These are phyloP conservation scores for Mucor racemosus DNA, from an alignment of 371 early-diverging fungal species.

Conservation along the genomic window DNA sequence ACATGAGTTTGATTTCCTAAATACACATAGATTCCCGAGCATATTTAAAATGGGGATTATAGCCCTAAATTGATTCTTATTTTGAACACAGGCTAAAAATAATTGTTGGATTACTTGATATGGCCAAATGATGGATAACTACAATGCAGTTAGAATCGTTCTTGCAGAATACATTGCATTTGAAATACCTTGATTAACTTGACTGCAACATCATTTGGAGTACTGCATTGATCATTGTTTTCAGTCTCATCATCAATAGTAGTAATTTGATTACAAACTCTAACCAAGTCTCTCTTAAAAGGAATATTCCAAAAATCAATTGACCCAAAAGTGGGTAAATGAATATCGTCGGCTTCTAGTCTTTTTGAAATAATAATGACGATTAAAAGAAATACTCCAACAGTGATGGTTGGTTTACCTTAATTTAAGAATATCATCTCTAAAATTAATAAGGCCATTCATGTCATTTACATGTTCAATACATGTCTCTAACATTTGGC, in stretches of 20 bases:
- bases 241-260: slow-evolving; percentile 13
- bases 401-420: not conserved
- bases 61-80: slow-evolving; percentile 27
- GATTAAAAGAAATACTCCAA: not conserved
- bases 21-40: slow-evolving; percentile 16
- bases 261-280: slow-evolving; percentile 26
- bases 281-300: slow-evolving; percentile 13
- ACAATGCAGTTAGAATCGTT: not conserved
- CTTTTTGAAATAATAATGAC: slow-evolving; percentile 4
- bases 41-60: slow-evolving; percentile 28
- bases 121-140: slow-evolving; percentile 38
- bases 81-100: slow-evolving; percentile 17
- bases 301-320: slow-evolving; percentile 19
- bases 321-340: slow-evolving; percentile 8
- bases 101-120: slow-evolving; percentile 23
- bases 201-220: slow-evolving; percentile 4
- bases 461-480: not conserved
- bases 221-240: not conserved
- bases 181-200: slow-evolving; percentile 3
- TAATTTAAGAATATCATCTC: not conserved
- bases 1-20: not conserved
- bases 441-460: not conserved
- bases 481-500: not conserved
- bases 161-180: not conserved
- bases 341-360: slow-evolving; percentile 5